These are phyloP conservation scores for Diaporthe citrichinensis DNA, from an alignment of 2,329 filamentous ascomycete species.

Conservation along the genomic window DNA sequence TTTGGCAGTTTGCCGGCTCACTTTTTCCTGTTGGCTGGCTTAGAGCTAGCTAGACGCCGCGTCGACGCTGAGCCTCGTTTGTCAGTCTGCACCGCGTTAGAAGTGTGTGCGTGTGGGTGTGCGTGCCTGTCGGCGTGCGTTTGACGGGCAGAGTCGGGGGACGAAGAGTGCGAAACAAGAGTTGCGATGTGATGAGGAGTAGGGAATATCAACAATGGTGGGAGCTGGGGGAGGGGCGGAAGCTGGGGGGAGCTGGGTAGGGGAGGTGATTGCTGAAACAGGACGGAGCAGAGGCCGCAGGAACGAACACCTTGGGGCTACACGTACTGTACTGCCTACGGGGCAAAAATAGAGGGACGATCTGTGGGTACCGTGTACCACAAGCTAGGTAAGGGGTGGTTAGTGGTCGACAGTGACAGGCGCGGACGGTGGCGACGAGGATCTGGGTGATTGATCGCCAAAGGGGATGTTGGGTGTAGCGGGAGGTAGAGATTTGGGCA, in stretches of 20 bases:
- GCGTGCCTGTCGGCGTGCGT: neutral
- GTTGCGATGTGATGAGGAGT: conserved; percentile 24
- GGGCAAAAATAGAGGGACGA: conserved; percentile 34
- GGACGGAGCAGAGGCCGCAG: conserved; percentile 24
- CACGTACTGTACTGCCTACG: conserved; percentile 30
- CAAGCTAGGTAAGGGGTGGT: conserved; percentile 28
- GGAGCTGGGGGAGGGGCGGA: conserved; percentile 20
- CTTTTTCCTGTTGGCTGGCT: conserved; percentile 26
- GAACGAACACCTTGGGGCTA: conserved; percentile 1
- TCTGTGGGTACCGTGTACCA: conserved; percentile 30
- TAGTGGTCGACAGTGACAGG: conserved; percentile 34
- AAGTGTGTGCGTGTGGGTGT: neutral
- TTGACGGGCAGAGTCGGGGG: neutral
- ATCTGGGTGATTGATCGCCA: conserved; percentile 32
- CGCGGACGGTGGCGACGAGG: conserved; percentile 10
- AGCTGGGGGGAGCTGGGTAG: conserved; percentile 37
- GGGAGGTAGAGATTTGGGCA: conserved; percentile 25
- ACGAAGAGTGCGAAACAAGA: neutral
- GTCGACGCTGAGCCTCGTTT: conserved; percentile 40
- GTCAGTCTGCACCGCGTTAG: conserved; percentile 38
- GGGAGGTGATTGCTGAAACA: conserved; percentile 38
- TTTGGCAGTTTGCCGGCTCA: conserved; percentile 26
- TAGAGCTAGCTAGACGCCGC: conserved; percentile 28
- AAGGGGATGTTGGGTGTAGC: conserved; percentile 21
- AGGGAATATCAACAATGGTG: conserved; percentile 13